A percentile compares a stretch with the other conserved stretches of the same genome.
phyloP scores from a whole-genome alignment of 1,284 basidiomycete species.

The Cryptococcus wingfieldii region DNA sequence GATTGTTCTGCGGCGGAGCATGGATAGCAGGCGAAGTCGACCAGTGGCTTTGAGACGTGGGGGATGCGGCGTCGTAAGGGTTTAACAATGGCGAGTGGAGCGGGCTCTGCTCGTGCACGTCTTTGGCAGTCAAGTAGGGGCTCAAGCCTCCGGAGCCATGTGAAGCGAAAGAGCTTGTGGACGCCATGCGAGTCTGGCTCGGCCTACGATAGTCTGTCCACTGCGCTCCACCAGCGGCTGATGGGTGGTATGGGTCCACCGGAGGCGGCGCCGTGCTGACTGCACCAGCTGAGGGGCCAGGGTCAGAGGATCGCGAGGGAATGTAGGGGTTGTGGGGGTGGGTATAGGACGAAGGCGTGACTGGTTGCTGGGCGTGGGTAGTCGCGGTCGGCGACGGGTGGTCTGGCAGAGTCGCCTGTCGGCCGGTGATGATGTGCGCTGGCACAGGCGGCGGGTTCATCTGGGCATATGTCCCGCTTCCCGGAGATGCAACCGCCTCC shows the following conservation, averaged over 20 bases:
- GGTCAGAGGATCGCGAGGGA: not conserved
- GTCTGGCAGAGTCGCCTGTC: constrained; percentile 4
- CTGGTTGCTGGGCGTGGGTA: constrained; percentile 4
- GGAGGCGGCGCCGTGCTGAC: not conserved
- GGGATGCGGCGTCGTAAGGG: constrained; percentile 24
- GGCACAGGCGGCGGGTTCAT: constrained; percentile 39
- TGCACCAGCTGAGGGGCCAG: not conserved
- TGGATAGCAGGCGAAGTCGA: constrained; percentile 5
- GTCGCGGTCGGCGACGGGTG: not conserved
- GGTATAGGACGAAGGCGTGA: constrained; percentile 6
- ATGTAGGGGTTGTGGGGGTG: not conserved
- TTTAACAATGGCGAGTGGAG: constrained; percentile 29
- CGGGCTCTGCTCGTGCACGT: constrained; percentile 15
- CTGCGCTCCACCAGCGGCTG: constrained; percentile 4
- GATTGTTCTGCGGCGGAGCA: constrained; percentile 1
- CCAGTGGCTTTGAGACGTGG: constrained; percentile 1
- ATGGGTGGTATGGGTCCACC: not conserved
- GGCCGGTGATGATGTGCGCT: constrained; percentile 16
- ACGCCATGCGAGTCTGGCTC: constrained; percentile 21
- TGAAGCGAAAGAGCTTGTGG: constrained; percentile 29
- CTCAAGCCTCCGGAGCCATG: constrained; percentile 30
- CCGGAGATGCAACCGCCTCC: constrained; percentile 1
- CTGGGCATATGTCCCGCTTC: constrained; percentile 11
- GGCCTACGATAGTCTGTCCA: constrained; percentile 32
- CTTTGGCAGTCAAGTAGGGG: constrained; percentile 19